Evolutionary conservation across 2,329 filamentous ascomycete genomes (phyloP), one percentile per base, ranked within the genome.

Genomic region (Aureobasidium sp.): DNA sequence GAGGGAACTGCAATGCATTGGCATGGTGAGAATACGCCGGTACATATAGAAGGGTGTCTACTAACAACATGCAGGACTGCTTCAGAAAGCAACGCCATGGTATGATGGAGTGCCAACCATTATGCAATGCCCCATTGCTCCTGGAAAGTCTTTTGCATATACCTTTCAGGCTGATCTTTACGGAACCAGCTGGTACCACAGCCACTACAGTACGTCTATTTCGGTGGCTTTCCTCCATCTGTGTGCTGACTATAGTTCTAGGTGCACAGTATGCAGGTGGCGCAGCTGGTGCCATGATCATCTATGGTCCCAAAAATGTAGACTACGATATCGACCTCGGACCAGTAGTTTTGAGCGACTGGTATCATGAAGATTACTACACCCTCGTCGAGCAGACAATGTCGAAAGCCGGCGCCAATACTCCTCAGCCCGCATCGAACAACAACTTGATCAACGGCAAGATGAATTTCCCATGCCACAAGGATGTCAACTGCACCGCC

Each of bases 1-100:
- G 86, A 87, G 64, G 82, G 83, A 35, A 85, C 82, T 17, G 77
- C 77, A 17, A 79, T 86, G n/a, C 84, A 86, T 67, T 86, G 79
- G 72, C 84, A 87, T 66, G 85, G 83, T 64, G 29, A 56, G 24
- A 74, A 87, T 19, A 27, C 57, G 64, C 61, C 35, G 61, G 56
- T n/a, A 29, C 44, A 29, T 64, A 59, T 31, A 48, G 14, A 9
- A 29, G 15, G 3, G 5, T 4, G 12, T 9, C 14, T 12, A 14
- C 42, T 58, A 24, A 58, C 19, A 24, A n/a, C 14, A 27, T 3
- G 9, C 22, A 59, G 56, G 56, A 14, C 35, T 59, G 22, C 71
- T 74, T 33, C 77, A 78, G 64, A 81, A 79, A 81, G 9, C 84
- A 86, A 67, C 73, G 79, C 62, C 74, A 77, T 67, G 81, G 76